phyloP scores from a whole-genome alignment of 306 rosid species.

The Crotalaria pallida region DNA sequence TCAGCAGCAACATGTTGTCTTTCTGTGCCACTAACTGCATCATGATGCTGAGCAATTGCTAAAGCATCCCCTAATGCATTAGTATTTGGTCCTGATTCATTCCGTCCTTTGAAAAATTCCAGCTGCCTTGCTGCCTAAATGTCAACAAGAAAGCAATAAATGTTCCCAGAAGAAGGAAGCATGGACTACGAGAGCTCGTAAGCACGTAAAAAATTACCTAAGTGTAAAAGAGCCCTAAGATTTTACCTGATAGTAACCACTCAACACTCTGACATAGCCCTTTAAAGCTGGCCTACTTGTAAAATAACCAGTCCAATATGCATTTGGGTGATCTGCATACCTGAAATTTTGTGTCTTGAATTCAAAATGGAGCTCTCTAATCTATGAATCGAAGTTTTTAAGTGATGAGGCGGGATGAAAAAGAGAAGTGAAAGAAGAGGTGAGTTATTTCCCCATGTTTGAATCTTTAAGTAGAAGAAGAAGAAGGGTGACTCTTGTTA shows the following conservation, averaged over 20 bases:
- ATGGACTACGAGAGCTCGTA: conserved; percentile 3
- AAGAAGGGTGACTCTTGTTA: background rate
- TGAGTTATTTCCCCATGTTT: background rate
- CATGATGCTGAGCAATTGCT: conserved; percentile 89
- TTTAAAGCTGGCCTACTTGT: conserved; percentile 84
- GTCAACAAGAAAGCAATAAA: conserved; percentile 14
- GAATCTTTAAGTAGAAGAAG: background rate
- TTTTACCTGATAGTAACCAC: conserved; percentile 71
- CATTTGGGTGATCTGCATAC: conserved; percentile 73
- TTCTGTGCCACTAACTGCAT: conserved; percentile 88
- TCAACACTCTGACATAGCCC: conserved; percentile 63
- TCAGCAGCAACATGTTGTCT: conserved; percentile 85
- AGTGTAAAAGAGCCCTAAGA: background rate
- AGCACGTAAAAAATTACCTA: conserved; percentile 10
- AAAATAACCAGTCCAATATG: conserved; percentile 95
- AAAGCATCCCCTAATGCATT: conserved; percentile 75
- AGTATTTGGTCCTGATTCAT: conserved; percentile 53
- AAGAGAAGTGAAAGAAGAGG: conserved; percentile 2
- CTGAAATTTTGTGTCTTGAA: conserved; percentile 38
- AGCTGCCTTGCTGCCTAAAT: conserved; percentile 80
- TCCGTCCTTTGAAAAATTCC: conserved; percentile 62
- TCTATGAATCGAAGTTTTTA: background rate
- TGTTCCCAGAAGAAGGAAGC: background rate
- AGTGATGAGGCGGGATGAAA: background rate
- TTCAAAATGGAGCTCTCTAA: conserved; percentile 25